Conservation (phyloP, 2,329 filamentous ascomycete species). For the Trichoderma simmonsii region DNA sequence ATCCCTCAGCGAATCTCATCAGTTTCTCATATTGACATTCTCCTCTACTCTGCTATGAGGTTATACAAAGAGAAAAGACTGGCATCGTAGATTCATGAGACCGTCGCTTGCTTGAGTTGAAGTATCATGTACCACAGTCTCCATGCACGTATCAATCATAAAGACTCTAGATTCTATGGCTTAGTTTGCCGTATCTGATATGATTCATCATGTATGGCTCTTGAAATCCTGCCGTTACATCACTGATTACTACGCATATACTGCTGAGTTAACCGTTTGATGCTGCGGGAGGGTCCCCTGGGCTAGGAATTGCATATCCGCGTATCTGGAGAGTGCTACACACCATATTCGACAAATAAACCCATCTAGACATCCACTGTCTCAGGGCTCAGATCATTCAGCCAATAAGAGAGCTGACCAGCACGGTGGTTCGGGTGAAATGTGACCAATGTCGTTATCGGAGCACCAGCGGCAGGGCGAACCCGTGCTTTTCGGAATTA, state of each 20-base stretch:
- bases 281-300: neutral
- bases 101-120: neutral
- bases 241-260: neutral
- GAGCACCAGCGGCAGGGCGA: neutral
- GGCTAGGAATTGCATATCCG: neutral
- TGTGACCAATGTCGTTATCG: neutral
- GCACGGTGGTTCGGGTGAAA: neutral
- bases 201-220: neutral
- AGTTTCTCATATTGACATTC: neutral
- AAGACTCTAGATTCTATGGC: neutral
- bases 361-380: neutral
- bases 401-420: neutral
- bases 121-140: neutral
- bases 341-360: neutral
- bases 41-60: neutral
- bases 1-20: accelerated
- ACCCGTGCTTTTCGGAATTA: neutral
- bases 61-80: neutral
- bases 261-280: neutral
- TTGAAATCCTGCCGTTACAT: neutral
- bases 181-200: neutral
- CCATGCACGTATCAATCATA: neutral
- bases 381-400: no score
- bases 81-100: neutral
- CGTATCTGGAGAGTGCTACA: neutral